phyloP scores from a whole-genome alignment of 192 early-diverging fungal species.

The Coemansia reversa region DNA sequence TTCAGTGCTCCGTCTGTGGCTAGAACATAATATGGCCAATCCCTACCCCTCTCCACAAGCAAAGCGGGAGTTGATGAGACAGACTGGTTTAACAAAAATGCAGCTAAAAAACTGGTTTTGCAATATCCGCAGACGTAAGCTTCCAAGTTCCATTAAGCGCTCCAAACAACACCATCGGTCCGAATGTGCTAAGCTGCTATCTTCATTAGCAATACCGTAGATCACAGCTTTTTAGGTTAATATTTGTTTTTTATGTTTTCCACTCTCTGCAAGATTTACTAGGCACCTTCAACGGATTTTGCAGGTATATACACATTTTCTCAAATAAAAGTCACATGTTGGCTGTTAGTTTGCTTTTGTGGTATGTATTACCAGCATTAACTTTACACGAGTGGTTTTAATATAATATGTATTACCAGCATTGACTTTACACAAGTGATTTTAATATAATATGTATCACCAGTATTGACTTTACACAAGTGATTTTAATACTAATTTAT shows the following conservation, averaged over 20 bases:
- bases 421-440: too few relatives aligned
- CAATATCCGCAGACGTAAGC: conserved; percentile 47
- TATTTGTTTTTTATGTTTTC: background rate
- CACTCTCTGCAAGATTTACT: too few relatives aligned
- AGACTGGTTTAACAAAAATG: conserved; percentile 42
- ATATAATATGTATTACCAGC: too few relatives aligned
- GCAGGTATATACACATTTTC: background rate
- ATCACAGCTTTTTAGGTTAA: background rate
- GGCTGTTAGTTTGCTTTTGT: background rate
- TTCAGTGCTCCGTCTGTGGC: conserved; percentile 30
- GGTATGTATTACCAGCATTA: too few relatives aligned
- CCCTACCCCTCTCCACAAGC: conserved; percentile 33
- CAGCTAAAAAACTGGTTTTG: conserved; percentile 55
- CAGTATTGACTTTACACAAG: background rate
- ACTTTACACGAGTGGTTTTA: too few relatives aligned
- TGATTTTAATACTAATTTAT: background rate
- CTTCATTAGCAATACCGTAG: background rate
- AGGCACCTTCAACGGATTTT: too few relatives aligned
- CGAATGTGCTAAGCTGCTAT: background rate
- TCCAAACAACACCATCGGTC: conserved; percentile 1
- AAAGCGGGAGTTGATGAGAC: conserved; percentile 30
- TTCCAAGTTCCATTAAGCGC: conserved; percentile 12
- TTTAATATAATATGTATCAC: too few relatives aligned
- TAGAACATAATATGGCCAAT: conserved; percentile 11
- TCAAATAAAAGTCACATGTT: background rate